phyloP scores from a whole-genome alignment of 345 rosid genomes.

The Hirschfeldia incana region DNA sequence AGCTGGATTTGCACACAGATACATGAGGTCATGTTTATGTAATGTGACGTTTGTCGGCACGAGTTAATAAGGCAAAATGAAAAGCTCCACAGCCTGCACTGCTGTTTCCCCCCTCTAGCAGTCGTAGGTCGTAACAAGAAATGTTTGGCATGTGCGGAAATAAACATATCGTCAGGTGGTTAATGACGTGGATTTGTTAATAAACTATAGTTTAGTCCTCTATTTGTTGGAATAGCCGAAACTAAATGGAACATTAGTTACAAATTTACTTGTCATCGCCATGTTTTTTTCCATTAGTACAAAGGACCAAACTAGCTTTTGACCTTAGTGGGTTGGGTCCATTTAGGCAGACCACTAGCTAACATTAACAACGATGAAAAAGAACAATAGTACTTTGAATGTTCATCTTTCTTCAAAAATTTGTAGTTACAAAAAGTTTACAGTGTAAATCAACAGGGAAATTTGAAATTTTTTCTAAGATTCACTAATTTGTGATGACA shows the following conservation, averaged over 20 bases:
- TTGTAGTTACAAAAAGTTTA: background rate
- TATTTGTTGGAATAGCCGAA: background rate
- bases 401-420: background rate
- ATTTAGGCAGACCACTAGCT: slow-evolving; percentile 5
- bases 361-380: background rate
- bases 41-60: slow-evolving; percentile 29
- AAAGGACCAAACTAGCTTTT: background rate
- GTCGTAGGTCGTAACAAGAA: background rate
- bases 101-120: background rate
- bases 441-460: background rate
- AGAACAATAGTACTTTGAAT: background rate
- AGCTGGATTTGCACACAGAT: background rate
- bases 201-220: slow-evolving; percentile 2
- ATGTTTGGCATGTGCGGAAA: slow-evolving; percentile 16
- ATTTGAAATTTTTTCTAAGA: background rate
- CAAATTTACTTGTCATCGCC: slow-evolving; percentile 3
- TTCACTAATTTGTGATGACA: background rate
- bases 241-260: background rate
- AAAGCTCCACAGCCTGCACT: background rate
- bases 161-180: slow-evolving; percentile 5
- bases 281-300: background rate
- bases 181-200: slow-evolving; percentile 12
- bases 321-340: slow-evolving; percentile 27
- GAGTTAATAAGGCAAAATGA: background rate
- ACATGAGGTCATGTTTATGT: slow-evolving; percentile 19